These are phyloP conservation scores for Brassica cretica DNA, from an alignment of 345 rosid species.

Conservation along the genomic window DNA sequence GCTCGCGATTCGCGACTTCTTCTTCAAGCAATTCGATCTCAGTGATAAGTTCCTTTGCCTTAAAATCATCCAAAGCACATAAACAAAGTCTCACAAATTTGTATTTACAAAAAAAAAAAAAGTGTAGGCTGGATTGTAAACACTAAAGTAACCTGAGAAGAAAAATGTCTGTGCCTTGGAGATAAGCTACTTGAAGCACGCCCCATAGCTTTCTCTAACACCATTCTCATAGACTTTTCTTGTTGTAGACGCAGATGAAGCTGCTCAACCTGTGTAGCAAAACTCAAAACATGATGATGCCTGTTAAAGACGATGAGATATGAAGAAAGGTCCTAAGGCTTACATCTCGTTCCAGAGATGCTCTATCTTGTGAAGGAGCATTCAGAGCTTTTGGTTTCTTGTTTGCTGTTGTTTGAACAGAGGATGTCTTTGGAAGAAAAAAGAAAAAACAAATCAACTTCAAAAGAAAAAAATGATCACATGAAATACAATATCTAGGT, in stretches of 20 bases:
- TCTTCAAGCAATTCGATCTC: constrained; percentile 87
- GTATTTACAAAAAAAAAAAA: neutral
- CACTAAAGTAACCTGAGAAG: constrained; percentile 53
- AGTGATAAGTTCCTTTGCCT: constrained; percentile 73
- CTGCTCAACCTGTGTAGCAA: constrained; percentile 65
- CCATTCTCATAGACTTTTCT: constrained; percentile 72
- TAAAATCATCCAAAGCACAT: constrained; percentile 35
- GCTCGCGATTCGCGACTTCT: constrained; percentile 79
- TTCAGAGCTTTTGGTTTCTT: constrained; percentile 51
- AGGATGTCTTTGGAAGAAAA: constrained; percentile 46
- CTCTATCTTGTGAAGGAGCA: constrained; percentile 51
- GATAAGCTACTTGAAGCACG: constrained; percentile 84
- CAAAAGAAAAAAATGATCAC: neutral
- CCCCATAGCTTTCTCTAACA: constrained; percentile 89
- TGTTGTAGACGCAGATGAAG: constrained; percentile 76
- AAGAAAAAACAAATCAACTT: neutral
- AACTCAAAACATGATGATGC: constrained; percentile 8
- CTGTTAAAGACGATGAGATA: neutral
- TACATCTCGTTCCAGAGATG: constrained; percentile 84
- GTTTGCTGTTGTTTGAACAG: constrained; percentile 41
- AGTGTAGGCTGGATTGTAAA: neutral
- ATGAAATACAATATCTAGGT: neutral
- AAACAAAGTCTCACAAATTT: neutral
- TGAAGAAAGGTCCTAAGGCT: constrained; percentile 16
- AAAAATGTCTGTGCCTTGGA: constrained; percentile 88